Evolutionary conservation across 2,329 filamentous ascomycete species (phyloP).

Genomic region (Akanthomyces muscarius): DNA sequence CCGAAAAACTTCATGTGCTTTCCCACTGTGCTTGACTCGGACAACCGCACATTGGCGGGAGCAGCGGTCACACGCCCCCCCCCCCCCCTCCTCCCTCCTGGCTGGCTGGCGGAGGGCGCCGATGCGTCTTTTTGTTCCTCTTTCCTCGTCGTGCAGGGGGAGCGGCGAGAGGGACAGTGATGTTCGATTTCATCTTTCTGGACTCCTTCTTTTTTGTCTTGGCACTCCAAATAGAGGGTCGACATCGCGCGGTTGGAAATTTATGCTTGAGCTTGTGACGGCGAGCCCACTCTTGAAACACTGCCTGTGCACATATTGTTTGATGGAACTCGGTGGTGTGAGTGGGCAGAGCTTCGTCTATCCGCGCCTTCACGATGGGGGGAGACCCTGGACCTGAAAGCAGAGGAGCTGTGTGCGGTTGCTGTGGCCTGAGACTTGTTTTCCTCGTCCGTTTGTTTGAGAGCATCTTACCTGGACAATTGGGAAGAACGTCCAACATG

Average conservation of each 20-base stretch:
- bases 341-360: background rate
- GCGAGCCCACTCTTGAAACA: background rate
- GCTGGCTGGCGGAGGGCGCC: background rate
- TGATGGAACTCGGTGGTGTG: background rate
- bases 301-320: background rate
- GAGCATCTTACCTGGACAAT: background rate
- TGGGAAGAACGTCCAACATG: background rate
- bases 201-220: background rate
- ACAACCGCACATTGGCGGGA: background rate
- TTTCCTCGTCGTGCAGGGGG: background rate
- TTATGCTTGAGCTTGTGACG: slow-evolving; percentile 3
- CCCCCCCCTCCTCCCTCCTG: background rate
- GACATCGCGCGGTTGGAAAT: background rate
- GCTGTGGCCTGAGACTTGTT: background rate
- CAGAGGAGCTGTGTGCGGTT: background rate
- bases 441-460: background rate
- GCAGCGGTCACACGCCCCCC: background rate
- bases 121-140: background rate
- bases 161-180: background rate
- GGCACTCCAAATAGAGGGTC: background rate
- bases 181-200: background rate
- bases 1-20: background rate
- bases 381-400: no score
- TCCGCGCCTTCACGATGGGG: no score
- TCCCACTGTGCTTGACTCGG: slow-evolving; percentile 3